These are phyloP conservation scores for Ensete ventricosum DNA, from an alignment of 176 grass and related monocot genomes.

Conservation along the genomic window DNA sequence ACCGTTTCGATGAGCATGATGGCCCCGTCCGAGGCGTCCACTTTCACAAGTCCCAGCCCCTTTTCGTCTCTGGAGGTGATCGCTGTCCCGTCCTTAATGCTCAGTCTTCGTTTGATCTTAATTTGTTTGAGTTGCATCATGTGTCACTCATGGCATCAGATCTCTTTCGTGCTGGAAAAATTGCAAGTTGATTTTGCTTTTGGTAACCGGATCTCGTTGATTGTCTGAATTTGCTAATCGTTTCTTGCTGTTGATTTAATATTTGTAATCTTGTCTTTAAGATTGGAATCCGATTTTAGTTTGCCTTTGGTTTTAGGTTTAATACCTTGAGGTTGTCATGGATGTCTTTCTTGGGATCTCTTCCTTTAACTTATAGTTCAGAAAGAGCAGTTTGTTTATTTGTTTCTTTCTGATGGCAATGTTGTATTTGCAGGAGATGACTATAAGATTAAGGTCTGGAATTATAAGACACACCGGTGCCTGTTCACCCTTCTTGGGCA, in stretches of 20 bases:
- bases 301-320: background rate
- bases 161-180: background rate
- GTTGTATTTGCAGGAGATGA: slow-evolving; percentile 59
- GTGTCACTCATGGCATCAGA: background rate
- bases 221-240: background rate
- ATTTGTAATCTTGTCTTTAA: background rate
- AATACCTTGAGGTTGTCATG: background rate
- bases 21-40: slow-evolving; percentile 79
- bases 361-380: background rate
- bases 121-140: background rate
- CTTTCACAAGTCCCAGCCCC: slow-evolving; percentile 90
- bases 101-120: background rate
- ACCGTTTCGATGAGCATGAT: slow-evolving; percentile 94
- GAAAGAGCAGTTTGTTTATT: background rate
- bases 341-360: background rate
- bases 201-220: background rate
- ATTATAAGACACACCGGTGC: slow-evolving; percentile 88
- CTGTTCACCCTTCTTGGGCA: slow-evolving; percentile 85
- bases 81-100: slow-evolving; percentile 12
- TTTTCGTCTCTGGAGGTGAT: slow-evolving; percentile 97
- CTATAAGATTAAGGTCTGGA: slow-evolving; percentile 97
- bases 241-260: background rate
- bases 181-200: background rate
- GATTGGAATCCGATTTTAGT: background rate
- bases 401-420: background rate